A percentile compares a stretch with the other conserved stretches of the same genome.
Conservation (phyloP, 177 flowering plant genomes). For the Telopea speciosissima region DNA sequence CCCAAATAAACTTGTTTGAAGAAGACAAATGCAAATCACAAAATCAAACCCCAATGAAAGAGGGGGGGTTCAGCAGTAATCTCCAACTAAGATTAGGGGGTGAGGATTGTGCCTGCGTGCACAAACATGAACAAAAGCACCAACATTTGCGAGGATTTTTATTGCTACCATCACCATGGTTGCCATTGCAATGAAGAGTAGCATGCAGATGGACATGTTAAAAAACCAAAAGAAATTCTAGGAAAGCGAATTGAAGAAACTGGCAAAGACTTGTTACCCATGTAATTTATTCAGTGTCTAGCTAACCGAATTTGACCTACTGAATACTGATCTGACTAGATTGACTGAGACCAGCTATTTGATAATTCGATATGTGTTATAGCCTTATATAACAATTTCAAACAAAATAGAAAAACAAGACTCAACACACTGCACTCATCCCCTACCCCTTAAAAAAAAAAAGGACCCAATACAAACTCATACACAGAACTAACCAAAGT, state of each 20-base stretch:
- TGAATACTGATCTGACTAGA: background rate
- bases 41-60: no score
- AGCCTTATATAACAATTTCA: no score
- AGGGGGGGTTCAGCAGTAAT: no score
- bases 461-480: background rate
- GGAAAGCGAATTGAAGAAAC: no score
- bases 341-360: background rate
- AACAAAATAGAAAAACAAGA: background rate
- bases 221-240: no score
- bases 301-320: background rate
- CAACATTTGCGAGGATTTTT: no score
- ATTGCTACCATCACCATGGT: background rate
- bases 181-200: background rate
- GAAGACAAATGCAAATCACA: no score
- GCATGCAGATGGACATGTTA: background rate
- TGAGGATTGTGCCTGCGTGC: no score
- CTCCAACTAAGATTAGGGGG: no score
- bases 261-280: no score
- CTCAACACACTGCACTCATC: background rate
- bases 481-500: background rate
- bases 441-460: background rate
- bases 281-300: background rate
- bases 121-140: no score
- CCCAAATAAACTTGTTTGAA: no score
- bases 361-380: background rate